Percentiles rank a stretch among this genome's conserved stretches.
These are phyloP conservation scores for Ormosia emarginata DNA, from an alignment of 306 rosid genomes.

Conservation along the genomic window DNA sequence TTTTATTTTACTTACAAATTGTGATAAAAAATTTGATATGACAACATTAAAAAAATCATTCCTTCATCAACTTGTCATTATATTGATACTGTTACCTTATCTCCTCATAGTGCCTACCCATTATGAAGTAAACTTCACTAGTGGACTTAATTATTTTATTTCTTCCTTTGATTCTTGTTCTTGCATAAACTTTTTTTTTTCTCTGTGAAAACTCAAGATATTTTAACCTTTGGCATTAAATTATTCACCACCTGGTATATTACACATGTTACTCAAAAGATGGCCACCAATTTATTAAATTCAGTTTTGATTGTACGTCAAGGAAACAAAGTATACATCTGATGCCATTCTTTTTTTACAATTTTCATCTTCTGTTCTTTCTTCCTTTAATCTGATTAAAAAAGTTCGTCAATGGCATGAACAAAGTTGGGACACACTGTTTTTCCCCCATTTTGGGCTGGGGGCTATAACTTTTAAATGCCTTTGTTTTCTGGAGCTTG, in stretches of 20 bases:
- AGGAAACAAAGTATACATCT: too few relatives aligned
- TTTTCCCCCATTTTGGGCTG: too few relatives aligned
- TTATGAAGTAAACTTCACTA: background rate
- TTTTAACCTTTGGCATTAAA: background rate
- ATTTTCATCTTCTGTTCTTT: too few relatives aligned
- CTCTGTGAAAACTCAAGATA: background rate
- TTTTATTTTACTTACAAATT: constrained; percentile 11
- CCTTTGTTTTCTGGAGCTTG: too few relatives aligned
- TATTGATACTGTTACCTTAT: background rate
- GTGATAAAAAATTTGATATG: background rate
- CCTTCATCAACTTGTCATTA: constrained; percentile 1
- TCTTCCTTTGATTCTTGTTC: background rate
- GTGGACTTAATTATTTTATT: constrained; percentile 4
- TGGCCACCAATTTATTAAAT: background rate
- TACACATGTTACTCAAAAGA: background rate
- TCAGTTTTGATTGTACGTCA: background rate
- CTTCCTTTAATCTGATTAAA: too few relatives aligned
- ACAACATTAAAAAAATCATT: background rate
- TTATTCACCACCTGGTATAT: background rate
- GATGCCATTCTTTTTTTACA: too few relatives aligned
- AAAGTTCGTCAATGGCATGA: too few relatives aligned
- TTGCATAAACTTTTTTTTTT: background rate
- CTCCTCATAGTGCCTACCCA: constrained; percentile 25
- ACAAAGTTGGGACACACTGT: too few relatives aligned
- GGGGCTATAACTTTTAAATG: too few relatives aligned